Percentiles rank a stretch among this genome's conserved stretches.
Conservation (phyloP, 768 basidiomycete species). For the Lactarius evosmus region DNA sequence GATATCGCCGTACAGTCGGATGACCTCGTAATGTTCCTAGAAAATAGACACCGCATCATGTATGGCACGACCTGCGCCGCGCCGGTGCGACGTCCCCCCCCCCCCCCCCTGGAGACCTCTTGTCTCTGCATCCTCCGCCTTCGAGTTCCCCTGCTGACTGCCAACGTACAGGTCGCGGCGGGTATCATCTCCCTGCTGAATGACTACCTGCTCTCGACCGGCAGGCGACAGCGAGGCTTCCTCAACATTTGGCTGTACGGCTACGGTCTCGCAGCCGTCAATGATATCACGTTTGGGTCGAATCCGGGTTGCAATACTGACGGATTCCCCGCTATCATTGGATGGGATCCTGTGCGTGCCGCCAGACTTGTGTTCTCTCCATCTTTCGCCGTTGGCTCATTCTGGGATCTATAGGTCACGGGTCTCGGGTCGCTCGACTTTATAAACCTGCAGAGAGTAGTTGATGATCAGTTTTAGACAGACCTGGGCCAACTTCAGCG, state of each 20-base stretch:
- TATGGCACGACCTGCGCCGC: neutral
- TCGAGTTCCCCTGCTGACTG: too few relatives aligned
- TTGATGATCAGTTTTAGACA: neutral
- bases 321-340: neutral
- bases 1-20: neutral
- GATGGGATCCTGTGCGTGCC: neutral
- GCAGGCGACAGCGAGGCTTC: neutral
- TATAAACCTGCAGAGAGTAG: neutral
- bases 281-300: neutral
- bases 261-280: fast-evolving
- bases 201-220: neutral
- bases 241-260: too few relatives aligned
- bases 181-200: neutral
- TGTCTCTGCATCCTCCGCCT: too few relatives aligned
- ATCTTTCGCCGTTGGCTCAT: too few relatives aligned
- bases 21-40: fast-evolving
- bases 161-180: neutral
- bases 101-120: too few relatives aligned
- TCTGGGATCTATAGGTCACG: too few relatives aligned
- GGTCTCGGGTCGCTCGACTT: neutral
- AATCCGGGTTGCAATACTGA: neutral
- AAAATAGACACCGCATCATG: fast-evolving
- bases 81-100: too few relatives aligned
- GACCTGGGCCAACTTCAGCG: neutral
- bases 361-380: neutral